Conservation (phyloP, 257 asterid species). For the Plantago major region DNA sequence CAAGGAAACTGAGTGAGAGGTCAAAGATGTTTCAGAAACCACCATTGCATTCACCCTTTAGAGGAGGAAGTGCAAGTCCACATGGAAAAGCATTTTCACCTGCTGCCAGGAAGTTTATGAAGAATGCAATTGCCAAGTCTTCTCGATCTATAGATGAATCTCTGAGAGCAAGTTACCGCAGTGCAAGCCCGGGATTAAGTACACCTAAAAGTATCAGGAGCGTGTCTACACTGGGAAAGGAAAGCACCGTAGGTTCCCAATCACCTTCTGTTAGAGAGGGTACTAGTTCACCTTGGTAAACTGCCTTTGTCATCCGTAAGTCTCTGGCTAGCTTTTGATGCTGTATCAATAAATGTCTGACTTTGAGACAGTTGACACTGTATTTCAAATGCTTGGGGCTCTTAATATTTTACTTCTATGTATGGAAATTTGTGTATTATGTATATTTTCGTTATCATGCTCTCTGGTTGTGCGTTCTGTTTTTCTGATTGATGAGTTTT, state of each 20-base stretch:
- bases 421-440: neutral
- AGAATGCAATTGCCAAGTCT: slow-evolving; percentile 82
- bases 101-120: slow-evolving; percentile 93
- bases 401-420: neutral
- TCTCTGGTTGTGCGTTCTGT: neutral
- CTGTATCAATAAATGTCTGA: neutral
- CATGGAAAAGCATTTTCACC: slow-evolving; percentile 51
- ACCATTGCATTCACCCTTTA: slow-evolving; percentile 78
- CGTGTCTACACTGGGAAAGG: slow-evolving; percentile 80
- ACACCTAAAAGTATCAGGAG: slow-evolving; percentile 92
- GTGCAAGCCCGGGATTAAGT: slow-evolving; percentile 67
- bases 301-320: slow-evolving; percentile 1
- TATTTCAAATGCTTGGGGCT: neutral
- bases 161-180: slow-evolving; percentile 88
- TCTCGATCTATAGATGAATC: slow-evolving; percentile 78
- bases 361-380: neutral
- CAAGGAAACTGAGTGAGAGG: slow-evolving; percentile 81
- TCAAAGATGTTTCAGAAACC: slow-evolving; percentile 90
- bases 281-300: slow-evolving; percentile 69
- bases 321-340: neutral
- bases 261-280: slow-evolving; percentile 73
- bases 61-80: slow-evolving; percentile 95
- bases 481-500: too few species aligned
- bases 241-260: slow-evolving; percentile 43
- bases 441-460: neutral